Evolutionary conservation across 2,329 filamentous ascomycete species (phyloP).

Genomic region (Coniella vitis): DNA sequence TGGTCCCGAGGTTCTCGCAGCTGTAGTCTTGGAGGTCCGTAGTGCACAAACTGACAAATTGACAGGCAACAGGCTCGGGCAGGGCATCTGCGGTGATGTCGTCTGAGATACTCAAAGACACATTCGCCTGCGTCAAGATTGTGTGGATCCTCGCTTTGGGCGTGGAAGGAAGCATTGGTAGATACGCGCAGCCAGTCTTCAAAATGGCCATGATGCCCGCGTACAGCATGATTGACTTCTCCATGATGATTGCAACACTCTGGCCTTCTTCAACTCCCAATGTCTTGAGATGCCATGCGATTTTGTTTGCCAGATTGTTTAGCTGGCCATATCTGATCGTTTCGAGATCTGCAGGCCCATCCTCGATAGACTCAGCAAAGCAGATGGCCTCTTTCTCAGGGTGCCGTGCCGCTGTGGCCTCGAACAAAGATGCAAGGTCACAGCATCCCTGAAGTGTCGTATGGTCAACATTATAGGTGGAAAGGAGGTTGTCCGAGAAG

Average conservation of each 20-base stretch:
- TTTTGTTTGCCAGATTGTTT: slow-evolving; percentile 54
- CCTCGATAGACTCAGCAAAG: slow-evolving; percentile 48
- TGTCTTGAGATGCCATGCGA: slow-evolving; percentile 50
- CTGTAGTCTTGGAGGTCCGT: slow-evolving; percentile 24
- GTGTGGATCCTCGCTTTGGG: slow-evolving; percentile 52
- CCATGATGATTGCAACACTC: slow-evolving; percentile 67
- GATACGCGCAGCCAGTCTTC: slow-evolving; percentile 70
- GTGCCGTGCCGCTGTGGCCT: slow-evolving; percentile 38
- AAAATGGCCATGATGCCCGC: slow-evolving; percentile 65
- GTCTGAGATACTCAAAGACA: slow-evolving; percentile 40
- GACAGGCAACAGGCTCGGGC: slow-evolving; percentile 14
- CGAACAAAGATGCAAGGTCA: slow-evolving; percentile 47
- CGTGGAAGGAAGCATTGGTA: slow-evolving; percentile 71
- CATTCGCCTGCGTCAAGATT: slow-evolving; percentile 56
- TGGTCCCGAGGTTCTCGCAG: slow-evolving; percentile 30
- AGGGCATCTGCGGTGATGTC: slow-evolving; percentile 18
- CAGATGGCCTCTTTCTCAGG: slow-evolving; percentile 56
- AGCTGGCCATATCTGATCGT: slow-evolving; percentile 58
- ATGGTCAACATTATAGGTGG: slow-evolving; percentile 40
- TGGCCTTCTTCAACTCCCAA: slow-evolving; percentile 43
- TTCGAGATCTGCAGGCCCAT: slow-evolving; percentile 28
- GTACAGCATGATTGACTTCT: slow-evolving; percentile 70
- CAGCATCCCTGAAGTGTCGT: slow-evolving; percentile 27
- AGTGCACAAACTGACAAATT: slow-evolving; percentile 29
- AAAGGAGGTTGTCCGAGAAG: slow-evolving; percentile 32